These are phyloP conservation scores for Ceratobasidium theobromae DNA, from an alignment of 1,284 basidiomycete genomes.

Conservation along the genomic window DNA sequence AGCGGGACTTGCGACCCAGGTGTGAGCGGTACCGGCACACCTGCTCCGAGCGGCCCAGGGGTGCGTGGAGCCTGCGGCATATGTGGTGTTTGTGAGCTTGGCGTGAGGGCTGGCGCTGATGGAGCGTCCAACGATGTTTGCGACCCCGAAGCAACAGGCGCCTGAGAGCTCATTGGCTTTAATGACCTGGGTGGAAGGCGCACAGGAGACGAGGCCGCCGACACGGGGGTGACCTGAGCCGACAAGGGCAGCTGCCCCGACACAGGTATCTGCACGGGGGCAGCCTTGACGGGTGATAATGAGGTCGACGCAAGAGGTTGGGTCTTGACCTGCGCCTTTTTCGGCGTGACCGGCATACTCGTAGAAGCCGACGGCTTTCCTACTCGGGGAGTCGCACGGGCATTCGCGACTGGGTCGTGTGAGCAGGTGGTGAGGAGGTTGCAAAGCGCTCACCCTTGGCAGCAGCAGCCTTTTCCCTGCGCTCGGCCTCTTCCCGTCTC, in stretches of 20 bases:
- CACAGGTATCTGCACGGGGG: background rate
- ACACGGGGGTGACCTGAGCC: constrained; percentile 22
- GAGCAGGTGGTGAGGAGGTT: too few relatives aligned
- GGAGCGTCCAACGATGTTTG: background rate
- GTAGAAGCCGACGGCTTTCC: background rate
- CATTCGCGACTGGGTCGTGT: background rate
- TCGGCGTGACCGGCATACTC: background rate
- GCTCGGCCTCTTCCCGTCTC: constrained; percentile 60
- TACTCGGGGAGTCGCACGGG: constrained; percentile 1
- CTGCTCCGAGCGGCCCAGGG: background rate
- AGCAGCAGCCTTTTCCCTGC: constrained; percentile 41
- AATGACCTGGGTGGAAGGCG: constrained; percentile 23
- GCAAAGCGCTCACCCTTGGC: constrained; percentile 31
- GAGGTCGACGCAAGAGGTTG: constrained; percentile 3
- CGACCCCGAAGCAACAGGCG: background rate
- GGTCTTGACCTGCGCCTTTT: constrained; percentile 29
- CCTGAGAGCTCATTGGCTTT: background rate
- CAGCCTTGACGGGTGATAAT: background rate
- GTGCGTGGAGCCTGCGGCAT: background rate
- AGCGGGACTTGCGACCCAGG: background rate
- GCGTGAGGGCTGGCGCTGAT: background rate
- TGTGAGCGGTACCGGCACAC: background rate
- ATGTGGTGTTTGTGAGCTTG: background rate
- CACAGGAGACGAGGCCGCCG: constrained; percentile 17
- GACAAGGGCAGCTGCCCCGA: background rate